phyloP scores from a whole-genome alignment of 371 early-diverging fungal genomes.

The Mortierella sp. region DNA sequence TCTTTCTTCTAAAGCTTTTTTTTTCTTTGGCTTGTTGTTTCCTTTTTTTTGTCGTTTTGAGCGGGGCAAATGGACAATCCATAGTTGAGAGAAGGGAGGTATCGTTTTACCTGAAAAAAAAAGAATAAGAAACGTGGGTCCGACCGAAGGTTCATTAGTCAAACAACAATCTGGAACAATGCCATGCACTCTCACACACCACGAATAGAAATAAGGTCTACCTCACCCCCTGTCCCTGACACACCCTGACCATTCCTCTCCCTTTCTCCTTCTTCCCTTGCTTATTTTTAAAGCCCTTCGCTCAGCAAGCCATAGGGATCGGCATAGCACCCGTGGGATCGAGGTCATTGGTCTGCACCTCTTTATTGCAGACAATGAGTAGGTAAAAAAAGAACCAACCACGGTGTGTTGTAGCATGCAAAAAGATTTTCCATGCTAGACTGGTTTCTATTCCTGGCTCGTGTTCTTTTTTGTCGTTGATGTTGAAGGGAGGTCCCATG shows the following conservation, averaged over 20 bases:
- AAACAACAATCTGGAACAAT: not conserved
- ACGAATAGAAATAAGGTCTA: not conserved
- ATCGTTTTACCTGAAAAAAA: not conserved
- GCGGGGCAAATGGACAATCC: too few species aligned
- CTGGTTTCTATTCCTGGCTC: not conserved
- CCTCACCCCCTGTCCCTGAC: not conserved
- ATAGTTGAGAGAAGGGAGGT: too few species aligned
- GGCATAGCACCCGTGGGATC: too few species aligned
- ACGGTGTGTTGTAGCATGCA: not conserved
- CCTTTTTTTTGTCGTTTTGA: too few species aligned
- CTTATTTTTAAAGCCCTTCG: not conserved
- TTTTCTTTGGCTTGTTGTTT: too few species aligned
- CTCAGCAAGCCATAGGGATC: not conserved
- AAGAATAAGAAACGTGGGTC: not conserved
- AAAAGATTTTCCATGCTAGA: not conserved
- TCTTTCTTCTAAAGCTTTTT: too few species aligned
- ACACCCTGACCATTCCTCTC: not conserved
- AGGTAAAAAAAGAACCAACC: not conserved
- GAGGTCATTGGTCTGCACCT: not conserved
- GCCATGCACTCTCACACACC: not conserved
- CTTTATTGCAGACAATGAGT: not conserved
- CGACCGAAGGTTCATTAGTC: not conserved
- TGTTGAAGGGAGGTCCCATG: not conserved
- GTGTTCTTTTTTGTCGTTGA: not conserved
- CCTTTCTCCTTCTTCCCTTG: not conserved